Evolutionary conservation across 2,329 filamentous ascomycete genomes (phyloP), one percentile per base, ranked within the genome.

Genomic region (Alternaria gansuensis): DNA sequence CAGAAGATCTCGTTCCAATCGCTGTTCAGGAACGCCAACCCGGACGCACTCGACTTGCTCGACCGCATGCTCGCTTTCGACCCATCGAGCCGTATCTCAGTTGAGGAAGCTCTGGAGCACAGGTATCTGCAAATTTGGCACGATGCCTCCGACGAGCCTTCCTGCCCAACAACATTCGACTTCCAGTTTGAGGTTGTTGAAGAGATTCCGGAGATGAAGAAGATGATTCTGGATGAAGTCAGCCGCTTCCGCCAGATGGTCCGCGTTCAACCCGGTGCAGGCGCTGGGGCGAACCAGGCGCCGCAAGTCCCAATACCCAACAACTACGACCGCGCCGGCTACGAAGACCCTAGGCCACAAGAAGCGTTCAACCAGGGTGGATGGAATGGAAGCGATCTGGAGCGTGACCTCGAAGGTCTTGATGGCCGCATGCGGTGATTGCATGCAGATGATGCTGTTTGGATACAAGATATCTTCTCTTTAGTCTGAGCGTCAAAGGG

Each of bases 151-250:
- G 95, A 99, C 80, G 95, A 99, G 82, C 95, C 95, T 21, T 87
- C 89, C 65, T 98, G 94, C 82, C 93, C 93, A 0, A 91, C 90
- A 14, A 93, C 92, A 17, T 99, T 99, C 81, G 93, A 99, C 83
- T 99, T 99, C 82, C 90, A 94, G 77, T 99, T 99, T 74, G 95
- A 99, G 78, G 89, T 97, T n/a, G 88, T 97, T 37, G 94, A 99
- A 52, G 95, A 98, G 43, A 93, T 99, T 21, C 85, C 84, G 23
- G 91, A 97, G 69, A 98, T 99, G 93, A 91, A 95, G 76, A 89
- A 89, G 79, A 96, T 97, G 92, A 99, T 99, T 66, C 83, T 97
- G 59, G 90, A 94, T n/a, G 95, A 99, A 79, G 95, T 99, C 48
- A 84, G 88, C 74, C 85, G 88, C 66, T 99, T 99, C 87, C 88